phyloP scores from a whole-genome alignment of 75 land plant species.

The Cupressus sempervirens region DNA sequence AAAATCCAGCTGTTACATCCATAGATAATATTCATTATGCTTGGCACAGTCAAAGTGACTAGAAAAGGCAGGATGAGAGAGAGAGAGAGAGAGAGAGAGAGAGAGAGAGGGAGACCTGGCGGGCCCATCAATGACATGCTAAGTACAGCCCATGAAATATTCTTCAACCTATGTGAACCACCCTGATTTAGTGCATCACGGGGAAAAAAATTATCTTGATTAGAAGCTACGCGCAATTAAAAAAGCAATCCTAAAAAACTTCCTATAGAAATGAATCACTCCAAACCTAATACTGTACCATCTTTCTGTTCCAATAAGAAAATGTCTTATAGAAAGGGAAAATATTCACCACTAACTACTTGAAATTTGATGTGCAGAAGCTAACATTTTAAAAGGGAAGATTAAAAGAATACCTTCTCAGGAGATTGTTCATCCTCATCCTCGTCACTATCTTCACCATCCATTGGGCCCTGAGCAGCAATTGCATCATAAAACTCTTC shows the following conservation, averaged over 20 bases:
- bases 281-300: not conserved
- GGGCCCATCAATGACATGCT: slow-evolving; percentile 34
- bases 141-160: slow-evolving; percentile 64
- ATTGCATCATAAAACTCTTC: slow-evolving; percentile 95
- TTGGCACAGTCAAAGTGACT: not conserved
- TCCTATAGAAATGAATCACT: not conserved
- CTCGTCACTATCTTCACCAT: slow-evolving; percentile 74
- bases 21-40: not conserved
- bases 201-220: not conserved
- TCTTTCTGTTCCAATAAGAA: not conserved
- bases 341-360: not conserved
- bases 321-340: not conserved
- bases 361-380: not conserved
- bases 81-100: not conserved
- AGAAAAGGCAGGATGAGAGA: not conserved
- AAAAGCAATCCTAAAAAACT: slow-evolving; percentile 1
- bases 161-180: slow-evolving; percentile 52
- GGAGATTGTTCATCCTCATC: slow-evolving; percentile 33
- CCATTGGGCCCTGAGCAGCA: slow-evolving; percentile 48
- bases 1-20: no score
- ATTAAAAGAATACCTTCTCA: slow-evolving; percentile 12
- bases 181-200: slow-evolving; percentile 18
- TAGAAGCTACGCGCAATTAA: not conserved
- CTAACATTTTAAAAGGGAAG: not conserved
- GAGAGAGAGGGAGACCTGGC: slow-evolving; percentile 20